These are phyloP conservation scores for Bruguiera parviflora DNA, from an alignment of 345 rosid genomes.

Conservation along the genomic window DNA sequence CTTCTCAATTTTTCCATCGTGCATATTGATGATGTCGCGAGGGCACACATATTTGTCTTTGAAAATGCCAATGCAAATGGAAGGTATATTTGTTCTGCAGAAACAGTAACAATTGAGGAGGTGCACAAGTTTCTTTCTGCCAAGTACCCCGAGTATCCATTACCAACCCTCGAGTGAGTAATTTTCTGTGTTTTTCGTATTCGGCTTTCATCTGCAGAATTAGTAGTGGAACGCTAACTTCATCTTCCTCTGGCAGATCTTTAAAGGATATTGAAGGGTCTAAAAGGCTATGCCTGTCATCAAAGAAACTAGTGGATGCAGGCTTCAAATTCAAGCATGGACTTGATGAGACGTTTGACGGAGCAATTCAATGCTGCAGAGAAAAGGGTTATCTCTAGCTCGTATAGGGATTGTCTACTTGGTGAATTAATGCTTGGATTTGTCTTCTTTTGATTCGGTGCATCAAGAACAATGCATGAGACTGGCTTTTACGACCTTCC, in stretches of 20 bases:
- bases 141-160: slow-evolving; percentile 40
- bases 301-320: slow-evolving; percentile 36
- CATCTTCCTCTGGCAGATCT: slow-evolving; percentile 11
- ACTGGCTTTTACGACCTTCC: too few relatives aligned
- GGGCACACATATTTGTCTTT: slow-evolving; percentile 50
- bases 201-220: slow-evolving; percentile 17
- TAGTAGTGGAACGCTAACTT: slow-evolving; percentile 4
- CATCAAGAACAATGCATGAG: too few relatives aligned
- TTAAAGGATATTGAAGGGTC: slow-evolving; percentile 22
- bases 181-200: background rate
- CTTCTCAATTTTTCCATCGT: slow-evolving; percentile 1
- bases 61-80: slow-evolving; percentile 48
- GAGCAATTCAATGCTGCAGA: slow-evolving; percentile 38
- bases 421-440: too few relatives aligned
- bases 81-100: slow-evolving; percentile 52
- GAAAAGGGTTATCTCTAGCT: slow-evolving; percentile 33
- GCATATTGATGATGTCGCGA: slow-evolving; percentile 45
- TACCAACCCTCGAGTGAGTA: slow-evolving; percentile 48
- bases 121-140: slow-evolving; percentile 33
- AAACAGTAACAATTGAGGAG: slow-evolving; percentile 32
- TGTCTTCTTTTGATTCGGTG: too few relatives aligned
- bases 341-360: slow-evolving; percentile 32
- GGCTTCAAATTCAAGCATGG: slow-evolving; percentile 36
- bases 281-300: background rate
- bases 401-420: too few relatives aligned